Conservation (phyloP, 306 rosid genomes). For the Crotalaria pallida region DNA sequence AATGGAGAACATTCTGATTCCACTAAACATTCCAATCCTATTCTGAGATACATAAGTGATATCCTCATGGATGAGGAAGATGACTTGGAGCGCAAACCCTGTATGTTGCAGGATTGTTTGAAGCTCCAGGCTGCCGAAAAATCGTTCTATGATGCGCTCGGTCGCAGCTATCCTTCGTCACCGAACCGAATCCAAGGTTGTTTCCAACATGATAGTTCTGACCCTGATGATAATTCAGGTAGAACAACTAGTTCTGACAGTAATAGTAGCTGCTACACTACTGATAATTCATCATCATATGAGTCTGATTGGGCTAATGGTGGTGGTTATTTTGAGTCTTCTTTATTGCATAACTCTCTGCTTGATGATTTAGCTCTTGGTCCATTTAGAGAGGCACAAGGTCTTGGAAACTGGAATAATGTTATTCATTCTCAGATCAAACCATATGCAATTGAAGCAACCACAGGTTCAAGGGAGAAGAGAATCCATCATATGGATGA, state of each 20-base stretch:
- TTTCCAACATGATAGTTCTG: conserved; percentile 3
- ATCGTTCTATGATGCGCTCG: conserved; percentile 75
- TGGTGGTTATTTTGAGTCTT: conserved; percentile 18
- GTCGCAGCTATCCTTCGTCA: conserved; percentile 46
- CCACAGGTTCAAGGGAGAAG: conserved; percentile 29
- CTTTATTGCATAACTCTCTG: background rate
- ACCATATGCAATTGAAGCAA: background rate
- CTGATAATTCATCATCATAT: conserved; percentile 27
- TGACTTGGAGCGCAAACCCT: conserved; percentile 64
- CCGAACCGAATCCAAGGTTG: conserved; percentile 16
- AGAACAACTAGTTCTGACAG: conserved; percentile 23
- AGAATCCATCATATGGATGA: conserved; percentile 27
- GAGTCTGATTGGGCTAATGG: conserved; percentile 26
- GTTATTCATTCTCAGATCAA: conserved; percentile 1
- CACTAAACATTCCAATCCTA: conserved; percentile 46
- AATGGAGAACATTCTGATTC: conserved; percentile 42
- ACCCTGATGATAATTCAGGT: conserved; percentile 25
- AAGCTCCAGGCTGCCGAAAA: conserved; percentile 74
- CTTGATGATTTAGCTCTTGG: conserved; percentile 20
- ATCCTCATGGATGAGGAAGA: conserved; percentile 81
- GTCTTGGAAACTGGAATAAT: background rate
- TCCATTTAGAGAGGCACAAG: conserved; percentile 21
- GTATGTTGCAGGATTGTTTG: conserved; percentile 74
- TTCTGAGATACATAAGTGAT: conserved; percentile 59
- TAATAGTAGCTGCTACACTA: conserved; percentile 32